A percentile compares a stretch with the other conserved stretches of the same genome.
phyloP scores from a whole-genome alignment of 257 asterid genomes.

The Salvia hispanica region DNA sequence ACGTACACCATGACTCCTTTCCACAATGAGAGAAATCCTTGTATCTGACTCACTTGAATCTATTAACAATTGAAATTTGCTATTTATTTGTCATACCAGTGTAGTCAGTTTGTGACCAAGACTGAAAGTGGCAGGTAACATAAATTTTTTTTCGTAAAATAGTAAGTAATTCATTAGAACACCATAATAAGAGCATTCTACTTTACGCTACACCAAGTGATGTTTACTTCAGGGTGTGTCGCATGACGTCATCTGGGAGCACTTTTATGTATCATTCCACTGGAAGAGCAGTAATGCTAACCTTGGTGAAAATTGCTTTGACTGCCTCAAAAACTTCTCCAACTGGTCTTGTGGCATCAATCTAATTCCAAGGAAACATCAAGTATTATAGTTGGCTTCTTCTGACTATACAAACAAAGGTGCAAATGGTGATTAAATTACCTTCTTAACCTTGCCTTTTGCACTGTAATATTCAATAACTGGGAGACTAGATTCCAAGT shows the following conservation, averaged over 20 bases:
- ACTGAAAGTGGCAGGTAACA: not conserved
- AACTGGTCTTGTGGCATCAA: slow-evolving; percentile 66
- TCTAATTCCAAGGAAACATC: slow-evolving; percentile 44
- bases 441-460: slow-evolving; percentile 84
- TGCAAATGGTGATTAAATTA: slow-evolving; percentile 29
- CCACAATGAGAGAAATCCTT: no score
- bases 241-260: no score
- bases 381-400: slow-evolving; percentile 2
- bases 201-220: no score
- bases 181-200: no score
- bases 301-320: slow-evolving; percentile 69
- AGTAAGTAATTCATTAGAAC: no score
- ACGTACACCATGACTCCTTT: no score
- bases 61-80: not conserved
- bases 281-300: no score
- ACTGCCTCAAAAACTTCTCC: slow-evolving; percentile 82
- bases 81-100: not conserved
- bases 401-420: not conserved
- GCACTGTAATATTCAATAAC: slow-evolving; percentile 61
- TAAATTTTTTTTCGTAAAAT: no score
- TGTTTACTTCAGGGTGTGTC: no score
- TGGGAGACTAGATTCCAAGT: slow-evolving; percentile 63
- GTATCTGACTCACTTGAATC: not conserved
- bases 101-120: not conserved
- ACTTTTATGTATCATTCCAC: no score